phyloP scores from a whole-genome alignment of 148 eudicot genomes.

The Cornus suecica region DNA sequence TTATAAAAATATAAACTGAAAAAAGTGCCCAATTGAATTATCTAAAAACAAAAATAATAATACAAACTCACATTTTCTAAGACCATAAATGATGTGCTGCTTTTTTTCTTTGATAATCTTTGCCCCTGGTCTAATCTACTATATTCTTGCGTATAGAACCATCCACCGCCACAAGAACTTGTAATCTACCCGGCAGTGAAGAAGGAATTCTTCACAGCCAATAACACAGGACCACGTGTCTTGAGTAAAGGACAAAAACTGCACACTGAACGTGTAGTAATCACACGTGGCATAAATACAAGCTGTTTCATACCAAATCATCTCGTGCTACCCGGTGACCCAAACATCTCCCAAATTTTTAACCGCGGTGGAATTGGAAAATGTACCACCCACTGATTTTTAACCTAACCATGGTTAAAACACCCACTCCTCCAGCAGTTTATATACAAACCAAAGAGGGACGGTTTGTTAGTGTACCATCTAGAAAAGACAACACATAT shows the following conservation, averaged over 20 bases:
- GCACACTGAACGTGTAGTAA: neutral
- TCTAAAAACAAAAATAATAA: too few species aligned
- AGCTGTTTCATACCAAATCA: too few species aligned
- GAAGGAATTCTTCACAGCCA: neutral
- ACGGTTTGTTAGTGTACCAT: neutral
- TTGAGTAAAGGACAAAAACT: too few species aligned
- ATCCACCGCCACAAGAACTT: neutral
- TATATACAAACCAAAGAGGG: neutral
- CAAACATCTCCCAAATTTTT: neutral
- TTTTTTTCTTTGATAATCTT: too few species aligned
- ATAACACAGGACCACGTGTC: neutral
- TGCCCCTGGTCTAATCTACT: neutral
- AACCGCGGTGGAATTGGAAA: neutral
- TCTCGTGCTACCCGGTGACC: neutral
- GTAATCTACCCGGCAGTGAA: neutral
- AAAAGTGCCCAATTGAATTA: too few species aligned
- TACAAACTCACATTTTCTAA: neutral
- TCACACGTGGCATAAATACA: neutral
- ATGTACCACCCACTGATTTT: too few species aligned
- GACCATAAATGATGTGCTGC: neutral
- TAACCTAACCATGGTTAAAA: slow-evolving; percentile 5
- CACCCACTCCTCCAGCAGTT: neutral
- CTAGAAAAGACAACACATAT: neutral
- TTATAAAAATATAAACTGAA: too few species aligned
- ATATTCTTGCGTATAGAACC: neutral